A percentile compares a stretch with the other conserved stretches of the same genome.
Conservation (phyloP, 2,329 filamentous ascomycete species). For the Hymenoscyphus occultus region DNA sequence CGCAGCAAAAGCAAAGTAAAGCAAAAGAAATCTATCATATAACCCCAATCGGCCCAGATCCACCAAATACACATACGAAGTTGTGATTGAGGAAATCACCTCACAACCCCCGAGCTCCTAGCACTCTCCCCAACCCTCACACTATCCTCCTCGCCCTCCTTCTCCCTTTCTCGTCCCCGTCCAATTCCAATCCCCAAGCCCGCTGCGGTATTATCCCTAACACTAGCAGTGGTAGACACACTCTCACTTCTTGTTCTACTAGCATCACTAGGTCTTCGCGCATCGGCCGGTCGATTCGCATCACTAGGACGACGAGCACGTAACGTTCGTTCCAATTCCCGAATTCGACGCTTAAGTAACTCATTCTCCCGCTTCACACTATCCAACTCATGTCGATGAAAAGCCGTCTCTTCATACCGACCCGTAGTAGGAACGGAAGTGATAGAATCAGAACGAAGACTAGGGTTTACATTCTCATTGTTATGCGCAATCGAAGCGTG, state of each 20-base stretch:
- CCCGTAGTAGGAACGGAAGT: constrained; percentile 54
- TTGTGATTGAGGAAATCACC: constrained; percentile 7
- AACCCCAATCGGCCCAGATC: no score
- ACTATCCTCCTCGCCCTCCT: constrained; percentile 52
- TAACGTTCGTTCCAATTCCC: constrained; percentile 58
- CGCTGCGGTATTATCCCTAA: constrained; percentile 30
- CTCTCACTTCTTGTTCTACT: constrained; percentile 50
- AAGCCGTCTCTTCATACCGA: constrained; percentile 61
- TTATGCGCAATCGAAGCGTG: constrained; percentile 5
- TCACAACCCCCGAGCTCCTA: constrained; percentile 44
- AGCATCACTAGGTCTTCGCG: constrained; percentile 2
- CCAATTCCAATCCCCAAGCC: constrained; percentile 11
- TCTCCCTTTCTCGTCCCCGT: constrained; percentile 42
- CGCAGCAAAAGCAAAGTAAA: background rate
- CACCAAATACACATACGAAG: no score
- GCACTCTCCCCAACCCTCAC: constrained; percentile 61
- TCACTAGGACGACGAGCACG: constrained; percentile 38
- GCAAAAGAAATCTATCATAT: background rate
- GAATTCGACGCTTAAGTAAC: constrained; percentile 55
- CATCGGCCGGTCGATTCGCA: constrained; percentile 27
- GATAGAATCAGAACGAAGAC: constrained; percentile 22
- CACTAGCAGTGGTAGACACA: constrained; percentile 51
- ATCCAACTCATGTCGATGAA: constrained; percentile 59
- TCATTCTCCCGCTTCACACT: constrained; percentile 63
- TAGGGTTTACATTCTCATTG: constrained; percentile 8